Conservation (phyloP, 345 rosid species). For the Syzygium grande region DNA sequence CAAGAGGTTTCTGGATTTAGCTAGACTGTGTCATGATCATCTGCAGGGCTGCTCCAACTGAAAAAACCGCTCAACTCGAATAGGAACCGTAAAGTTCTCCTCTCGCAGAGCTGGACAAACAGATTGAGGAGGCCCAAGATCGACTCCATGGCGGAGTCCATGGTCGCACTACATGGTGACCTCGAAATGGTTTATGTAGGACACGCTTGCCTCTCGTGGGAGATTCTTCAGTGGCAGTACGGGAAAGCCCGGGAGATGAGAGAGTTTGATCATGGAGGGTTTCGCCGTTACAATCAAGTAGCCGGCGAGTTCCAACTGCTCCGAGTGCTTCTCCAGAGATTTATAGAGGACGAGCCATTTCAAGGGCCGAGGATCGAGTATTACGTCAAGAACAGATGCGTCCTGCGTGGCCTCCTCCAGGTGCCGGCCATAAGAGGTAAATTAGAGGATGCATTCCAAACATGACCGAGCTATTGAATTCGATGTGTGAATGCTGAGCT, state of each 20-base stretch:
- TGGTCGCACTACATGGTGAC: conserved; percentile 39
- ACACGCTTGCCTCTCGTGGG: conserved; percentile 86
- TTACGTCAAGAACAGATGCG: conserved; percentile 52
- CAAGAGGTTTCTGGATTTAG: not conserved
- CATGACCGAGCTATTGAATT: not conserved
- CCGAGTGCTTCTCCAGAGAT: conserved; percentile 72
- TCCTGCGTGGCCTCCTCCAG: conserved; percentile 53
- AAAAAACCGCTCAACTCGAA: conserved; percentile 21
- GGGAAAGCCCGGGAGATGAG: conserved; percentile 37
- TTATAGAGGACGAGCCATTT: conserved; percentile 79
- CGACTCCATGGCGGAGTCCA: conserved; percentile 25
- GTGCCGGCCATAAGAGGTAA: conserved; percentile 73
- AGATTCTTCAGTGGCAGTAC: conserved; percentile 77
- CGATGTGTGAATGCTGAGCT: not conserved
- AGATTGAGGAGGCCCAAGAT: conserved; percentile 23
- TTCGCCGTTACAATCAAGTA: conserved; percentile 49
- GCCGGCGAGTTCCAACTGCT: conserved; percentile 75
- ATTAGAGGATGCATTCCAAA: not conserved
- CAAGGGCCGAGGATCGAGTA: conserved; percentile 49
- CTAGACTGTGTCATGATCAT: not conserved
- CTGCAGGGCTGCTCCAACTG: conserved; percentile 50
- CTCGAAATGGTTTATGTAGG: conserved; percentile 77
- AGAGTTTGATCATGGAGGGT: conserved; percentile 20
- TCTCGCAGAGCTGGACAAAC: conserved; percentile 23
- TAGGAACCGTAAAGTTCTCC: conserved; percentile 14